Conservation (phyloP, 257 asterid genomes). For the Solanum infundibuliforme region DNA sequence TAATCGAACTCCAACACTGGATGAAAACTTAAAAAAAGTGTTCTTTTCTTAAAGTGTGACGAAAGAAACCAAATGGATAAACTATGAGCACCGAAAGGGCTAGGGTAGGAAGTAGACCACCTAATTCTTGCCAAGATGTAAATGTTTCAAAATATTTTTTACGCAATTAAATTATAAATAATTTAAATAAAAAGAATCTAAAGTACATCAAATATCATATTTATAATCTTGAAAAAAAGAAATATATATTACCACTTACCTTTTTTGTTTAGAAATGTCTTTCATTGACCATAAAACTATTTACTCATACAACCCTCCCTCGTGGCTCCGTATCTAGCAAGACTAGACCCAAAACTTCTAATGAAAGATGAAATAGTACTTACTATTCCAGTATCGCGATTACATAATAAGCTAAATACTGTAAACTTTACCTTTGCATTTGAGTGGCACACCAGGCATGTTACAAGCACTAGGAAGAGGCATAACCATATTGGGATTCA, state of each 20-base stretch:
- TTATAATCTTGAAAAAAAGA: background rate
- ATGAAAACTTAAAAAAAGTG: no score
- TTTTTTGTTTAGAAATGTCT: background rate
- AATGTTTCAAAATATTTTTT: background rate
- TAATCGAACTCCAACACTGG: rapidly evolving
- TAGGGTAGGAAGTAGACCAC: background rate
- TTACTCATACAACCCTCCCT: no score
- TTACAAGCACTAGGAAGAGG: slow-evolving; percentile 62
- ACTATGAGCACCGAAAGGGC: background rate
- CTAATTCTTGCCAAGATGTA: background rate
- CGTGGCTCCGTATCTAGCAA: background rate
- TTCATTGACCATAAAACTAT: background rate
- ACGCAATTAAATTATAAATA: background rate
- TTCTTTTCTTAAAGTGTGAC: no score
- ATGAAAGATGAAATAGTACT: background rate
- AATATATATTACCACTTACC: background rate
- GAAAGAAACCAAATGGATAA: background rate
- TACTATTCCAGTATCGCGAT: no score
- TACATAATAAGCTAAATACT: background rate
- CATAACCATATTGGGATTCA: slow-evolving; percentile 39
- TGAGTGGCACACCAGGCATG: slow-evolving; percentile 52
- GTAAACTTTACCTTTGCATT: slow-evolving; percentile 42
- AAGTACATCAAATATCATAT: background rate
- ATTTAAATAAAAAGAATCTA: background rate
- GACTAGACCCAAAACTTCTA: background rate